Evolutionary conservation across 2,329 filamentous ascomycete species (phyloP), one percentile per base, ranked within the genome.

Genomic region (Aureobasidium sp.): DNA sequence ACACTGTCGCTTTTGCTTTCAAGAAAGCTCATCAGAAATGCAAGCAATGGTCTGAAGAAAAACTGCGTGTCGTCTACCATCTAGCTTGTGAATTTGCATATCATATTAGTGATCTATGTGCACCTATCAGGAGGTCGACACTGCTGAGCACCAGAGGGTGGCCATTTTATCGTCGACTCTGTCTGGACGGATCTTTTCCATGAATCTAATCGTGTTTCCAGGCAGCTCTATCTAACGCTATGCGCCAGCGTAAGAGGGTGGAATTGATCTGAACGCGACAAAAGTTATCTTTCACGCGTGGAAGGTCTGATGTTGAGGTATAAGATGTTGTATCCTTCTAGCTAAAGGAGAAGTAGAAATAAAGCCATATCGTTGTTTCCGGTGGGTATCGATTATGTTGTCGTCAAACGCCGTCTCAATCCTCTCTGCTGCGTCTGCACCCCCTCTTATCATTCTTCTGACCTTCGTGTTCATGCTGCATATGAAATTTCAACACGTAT

Each of bases 361-460:
- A 48, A 48, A 59, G 55, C 55, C 43, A 59, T 48, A 37, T 59
- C 32, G 32, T 48, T 48, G 15, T 47, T 59, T 57, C 41, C 41
- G 41, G 12, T 20, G 55, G 55, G 55, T 59, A 59, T 59, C 55
- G 55, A 59, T 47, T 59, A 43, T 52, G n/a, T 44, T 57, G 53
- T 59, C 43, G 43, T 59, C 27, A 48, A 57, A 57, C 53, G 53
- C 53, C 53, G 41, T 34, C 37, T 44, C 43, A n/a, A 20, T 46
- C 39, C 53, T 57, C 39, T 27, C 41, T 34, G 39, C 41, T 26
- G 52, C 26, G n/a, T 36, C 20, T 57, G 27, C 29, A 36, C 41
- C 20, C 10, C 27, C 37, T 46, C 39, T 4, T 46, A n/a, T 36
- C 53, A 26, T 41, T 29, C 26, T 44, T 29, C 17, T 10, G 26